Conservation (phyloP, 805 yeast genomes). For the Saccharomyces eubayanus region DNA sequence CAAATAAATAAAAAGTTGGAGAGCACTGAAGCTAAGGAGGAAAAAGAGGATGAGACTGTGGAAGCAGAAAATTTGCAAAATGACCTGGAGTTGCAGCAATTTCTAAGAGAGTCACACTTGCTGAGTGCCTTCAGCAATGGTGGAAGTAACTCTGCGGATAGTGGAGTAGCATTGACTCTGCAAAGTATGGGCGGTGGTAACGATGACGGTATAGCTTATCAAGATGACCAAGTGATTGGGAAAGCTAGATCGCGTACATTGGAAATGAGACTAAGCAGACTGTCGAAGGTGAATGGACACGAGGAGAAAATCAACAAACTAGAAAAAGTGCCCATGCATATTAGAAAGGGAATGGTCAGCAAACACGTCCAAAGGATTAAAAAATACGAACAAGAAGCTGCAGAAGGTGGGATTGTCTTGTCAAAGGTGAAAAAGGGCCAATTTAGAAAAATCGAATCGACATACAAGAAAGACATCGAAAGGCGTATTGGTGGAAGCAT, state of each 20-base stretch:
- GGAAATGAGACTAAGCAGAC: slow-evolving; percentile 44
- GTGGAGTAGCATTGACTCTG: slow-evolving; percentile 64
- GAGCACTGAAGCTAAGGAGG: slow-evolving; percentile 20
- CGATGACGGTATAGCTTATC: slow-evolving; percentile 30
- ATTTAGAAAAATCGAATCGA: slow-evolving; percentile 48
- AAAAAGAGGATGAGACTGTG: slow-evolving; percentile 29
- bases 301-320: slow-evolving; percentile 32
- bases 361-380: slow-evolving; percentile 44
- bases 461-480: slow-evolving; percentile 31
- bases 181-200: slow-evolving; percentile 36
- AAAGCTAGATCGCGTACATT: slow-evolving; percentile 59
- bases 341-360: slow-evolving; percentile 75
- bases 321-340: slow-evolving; percentile 81
- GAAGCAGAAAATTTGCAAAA: slow-evolving; percentile 52
- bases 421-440: slow-evolving; percentile 64
- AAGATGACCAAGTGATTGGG: slow-evolving; percentile 52
- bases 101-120: slow-evolving; percentile 65
- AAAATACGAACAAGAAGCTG: slow-evolving; percentile 67
- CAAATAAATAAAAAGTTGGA: slow-evolving; percentile 32
- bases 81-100: slow-evolving; percentile 64
- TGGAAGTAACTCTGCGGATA: slow-evolving; percentile 23
- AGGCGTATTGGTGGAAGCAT: slow-evolving; percentile 41
- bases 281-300: slow-evolving; percentile 42
- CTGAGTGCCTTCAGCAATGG: slow-evolving; percentile 31
- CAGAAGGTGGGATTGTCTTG: slow-evolving; percentile 83